Percentiles rank a stretch among this genome's conserved stretches.
Conservation (phyloP, 306 rosid species). For the Lotus japonicus region DNA sequence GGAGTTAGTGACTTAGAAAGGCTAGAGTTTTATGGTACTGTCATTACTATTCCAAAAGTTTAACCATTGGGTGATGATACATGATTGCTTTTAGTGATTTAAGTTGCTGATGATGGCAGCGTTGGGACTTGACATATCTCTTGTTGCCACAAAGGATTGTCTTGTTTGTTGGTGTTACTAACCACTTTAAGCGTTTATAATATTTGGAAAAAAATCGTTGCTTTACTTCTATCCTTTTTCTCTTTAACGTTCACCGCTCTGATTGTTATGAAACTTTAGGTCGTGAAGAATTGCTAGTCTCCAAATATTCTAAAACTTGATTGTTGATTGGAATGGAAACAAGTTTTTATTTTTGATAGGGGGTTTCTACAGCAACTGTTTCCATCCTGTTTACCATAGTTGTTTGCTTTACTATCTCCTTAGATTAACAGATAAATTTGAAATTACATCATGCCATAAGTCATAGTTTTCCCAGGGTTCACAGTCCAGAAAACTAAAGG, state of each 20-base stretch:
- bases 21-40: not conserved
- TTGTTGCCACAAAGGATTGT: not conserved
- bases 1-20: not conserved
- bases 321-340: slow-evolving; percentile 4
- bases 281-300: slow-evolving; percentile 7
- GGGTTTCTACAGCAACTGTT: not conserved
- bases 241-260: not conserved
- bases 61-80: too few species aligned
- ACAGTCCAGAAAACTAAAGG: too few species aligned
- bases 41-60: not conserved
- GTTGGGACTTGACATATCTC: slow-evolving; percentile 7
- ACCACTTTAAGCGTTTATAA: not conserved
- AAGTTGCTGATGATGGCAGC: slow-evolving; percentile 1
- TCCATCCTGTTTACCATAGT: not conserved
- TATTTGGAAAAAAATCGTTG: not conserved
- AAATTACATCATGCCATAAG: not conserved
- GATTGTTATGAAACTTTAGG: slow-evolving; percentile 4
- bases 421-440: not conserved
- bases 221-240: slow-evolving; percentile 1
- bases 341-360: not conserved
- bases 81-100: not conserved
- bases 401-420: slow-evolving; percentile 8
- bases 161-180: not conserved
- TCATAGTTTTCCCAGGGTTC: too few species aligned
- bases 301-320: slow-evolving; percentile 8